Evolutionary conservation across 306 rosid genomes (phyloP), one percentile per base, ranked within the genome.

Genomic region (Vachellia collinsii): DNA sequence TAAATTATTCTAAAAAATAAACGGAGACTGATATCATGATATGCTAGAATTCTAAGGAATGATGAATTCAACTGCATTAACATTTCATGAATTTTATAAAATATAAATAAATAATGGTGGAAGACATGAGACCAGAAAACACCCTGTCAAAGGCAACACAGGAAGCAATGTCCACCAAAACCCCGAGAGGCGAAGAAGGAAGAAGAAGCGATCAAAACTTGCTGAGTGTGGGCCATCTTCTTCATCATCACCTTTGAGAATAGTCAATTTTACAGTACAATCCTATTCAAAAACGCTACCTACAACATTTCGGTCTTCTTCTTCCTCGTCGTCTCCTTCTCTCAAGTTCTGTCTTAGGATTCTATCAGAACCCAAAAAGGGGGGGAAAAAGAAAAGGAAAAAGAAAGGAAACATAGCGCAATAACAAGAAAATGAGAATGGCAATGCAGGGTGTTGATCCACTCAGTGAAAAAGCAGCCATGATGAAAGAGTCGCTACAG

Each of bases 401-500:
- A 77, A 13, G n/a, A 20, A 10, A 65, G 34, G 20, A 59, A 76
- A 7, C 71, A 70, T 63, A 86, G 51, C 79, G 66, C 22, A 62
- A 47, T 77, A 67, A 19, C 38, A 72, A 14, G 44, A 73, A 22
- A n/a, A 88, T 93, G 99, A 90, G 94, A 10, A 83, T 89, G 20
- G 83, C 92, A 5, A 80, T 61, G 73, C 72, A 56, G 82, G 90
- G 87, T 51, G 84, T 54, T 69, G 97, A 95, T 91, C 80, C 90
- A 36, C 88, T 95, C 34, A 90, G 89, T 81, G 94, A 87, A 23
- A 90, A 89, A 86, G 99, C 97, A 3, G 85, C 91, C 9, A 78
- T 65, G 83, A 91, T 95, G 97, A 88, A 98, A 70, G 93, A 91
- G 80, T 89, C 98, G 8, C 91, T 95, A 63, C 99, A 86, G 50